Percentiles rank a stretch among this genome's conserved stretches.
These are phyloP conservation scores for Chytridium lagenaria DNA, from an alignment of 371 early-diverging fungal genomes.

Conservation along the genomic window DNA sequence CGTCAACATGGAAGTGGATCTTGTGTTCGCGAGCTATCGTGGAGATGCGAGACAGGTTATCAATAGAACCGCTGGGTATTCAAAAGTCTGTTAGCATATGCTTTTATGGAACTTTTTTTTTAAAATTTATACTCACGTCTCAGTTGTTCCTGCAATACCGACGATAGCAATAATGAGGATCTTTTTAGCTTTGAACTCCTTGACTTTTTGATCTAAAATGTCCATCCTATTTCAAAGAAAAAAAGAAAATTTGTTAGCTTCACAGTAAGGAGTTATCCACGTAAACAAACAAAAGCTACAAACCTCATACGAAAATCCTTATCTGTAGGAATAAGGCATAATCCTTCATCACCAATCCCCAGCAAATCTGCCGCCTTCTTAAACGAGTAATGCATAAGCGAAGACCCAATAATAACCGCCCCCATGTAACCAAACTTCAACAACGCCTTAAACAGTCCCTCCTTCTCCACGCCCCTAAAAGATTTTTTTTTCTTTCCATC, in stretches of 20 bases:
- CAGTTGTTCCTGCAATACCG: slow-evolving; percentile 60
- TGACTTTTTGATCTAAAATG: slow-evolving; percentile 38
- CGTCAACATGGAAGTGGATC: slow-evolving; percentile 61
- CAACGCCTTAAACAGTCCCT: slow-evolving; percentile 50
- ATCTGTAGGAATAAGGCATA: slow-evolving; percentile 48
- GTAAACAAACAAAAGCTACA: too few relatives aligned
- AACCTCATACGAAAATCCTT: slow-evolving; percentile 47
- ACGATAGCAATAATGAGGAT: slow-evolving; percentile 53
- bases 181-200: slow-evolving; percentile 35
- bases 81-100: not conserved
- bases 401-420: slow-evolving; percentile 49
- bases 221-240: slow-evolving; percentile 35
- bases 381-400: slow-evolving; percentile 59
- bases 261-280: too few relatives aligned
- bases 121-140: slow-evolving; percentile 43
- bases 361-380: slow-evolving; percentile 60
- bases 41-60: slow-evolving; percentile 41
- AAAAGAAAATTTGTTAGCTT: too few relatives aligned
- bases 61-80: slow-evolving; percentile 49
- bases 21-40: slow-evolving; percentile 33
- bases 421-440: slow-evolving; percentile 51
- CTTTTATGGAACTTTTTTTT: not conserved
- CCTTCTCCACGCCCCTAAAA: slow-evolving; percentile 56
- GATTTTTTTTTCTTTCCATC: slow-evolving; percentile 12
- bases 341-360: slow-evolving; percentile 55